phyloP scores from a whole-genome alignment of 805 yeast genomes.

The Kodamaea fukazawae region DNA sequence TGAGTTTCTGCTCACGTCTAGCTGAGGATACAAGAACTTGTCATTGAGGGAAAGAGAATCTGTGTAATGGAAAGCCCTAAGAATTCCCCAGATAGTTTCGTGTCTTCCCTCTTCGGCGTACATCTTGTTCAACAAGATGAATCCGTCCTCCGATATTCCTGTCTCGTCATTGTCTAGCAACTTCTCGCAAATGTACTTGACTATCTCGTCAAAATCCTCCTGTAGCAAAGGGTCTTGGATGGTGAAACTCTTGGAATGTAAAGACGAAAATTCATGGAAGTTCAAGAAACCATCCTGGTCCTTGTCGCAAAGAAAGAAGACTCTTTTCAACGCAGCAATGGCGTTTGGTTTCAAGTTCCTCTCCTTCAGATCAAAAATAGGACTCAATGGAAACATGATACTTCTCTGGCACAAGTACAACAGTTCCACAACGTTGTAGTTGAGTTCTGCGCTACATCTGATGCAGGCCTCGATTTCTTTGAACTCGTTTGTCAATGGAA shows the following conservation, averaged over 20 bases:
- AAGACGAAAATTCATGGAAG: slow-evolving; percentile 62
- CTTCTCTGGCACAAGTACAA: slow-evolving; percentile 93
- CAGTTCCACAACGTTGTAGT: slow-evolving; percentile 83
- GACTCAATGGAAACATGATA: slow-evolving; percentile 88
- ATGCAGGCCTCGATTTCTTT: slow-evolving; percentile 93
- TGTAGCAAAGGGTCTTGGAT: slow-evolving; percentile 31
- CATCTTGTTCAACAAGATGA: slow-evolving; percentile 69
- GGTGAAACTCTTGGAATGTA: slow-evolving; percentile 77
- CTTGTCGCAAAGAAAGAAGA: slow-evolving; percentile 80
- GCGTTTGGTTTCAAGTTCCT: slow-evolving; percentile 79
- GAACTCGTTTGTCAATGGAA: slow-evolving; percentile 82
- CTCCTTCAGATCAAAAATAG: slow-evolving; percentile 88
- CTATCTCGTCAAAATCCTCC: slow-evolving; percentile 38
- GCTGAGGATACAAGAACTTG: slow-evolving; percentile 69
- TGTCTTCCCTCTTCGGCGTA: slow-evolving; percentile 92
- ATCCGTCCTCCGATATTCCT: slow-evolving; percentile 75
- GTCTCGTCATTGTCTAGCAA: slow-evolving; percentile 17
- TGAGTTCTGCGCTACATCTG: slow-evolving; percentile 81
- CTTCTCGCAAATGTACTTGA: slow-evolving; percentile 29
- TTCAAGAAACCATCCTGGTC: slow-evolving; percentile 86
- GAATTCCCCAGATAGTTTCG: slow-evolving; percentile 95
- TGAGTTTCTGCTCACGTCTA: slow-evolving; percentile 70
- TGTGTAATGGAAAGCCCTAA: slow-evolving; percentile 85
- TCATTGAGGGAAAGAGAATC: slow-evolving; percentile 86
- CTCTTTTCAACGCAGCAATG: slow-evolving; percentile 68